These are phyloP conservation scores for Biscogniauxia mediterranea DNA, from an alignment of 2,329 filamentous ascomycete species.

Conservation along the genomic window DNA sequence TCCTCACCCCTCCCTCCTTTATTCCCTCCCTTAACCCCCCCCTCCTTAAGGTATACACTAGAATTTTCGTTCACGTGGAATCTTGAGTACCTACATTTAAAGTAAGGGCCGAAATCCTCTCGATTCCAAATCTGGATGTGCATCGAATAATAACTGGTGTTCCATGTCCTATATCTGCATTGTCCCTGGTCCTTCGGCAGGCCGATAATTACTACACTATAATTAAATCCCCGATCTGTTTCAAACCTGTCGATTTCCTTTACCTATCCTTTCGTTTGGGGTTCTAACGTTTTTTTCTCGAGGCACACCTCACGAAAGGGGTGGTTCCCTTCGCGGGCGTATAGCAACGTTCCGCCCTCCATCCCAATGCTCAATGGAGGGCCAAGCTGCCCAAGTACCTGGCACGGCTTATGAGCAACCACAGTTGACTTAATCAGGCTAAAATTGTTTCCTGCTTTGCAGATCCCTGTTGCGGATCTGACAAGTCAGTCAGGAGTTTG, in stretches of 20 bases:
- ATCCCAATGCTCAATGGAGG: constrained; percentile 1
- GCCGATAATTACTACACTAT: neutral
- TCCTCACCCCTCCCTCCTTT: neutral
- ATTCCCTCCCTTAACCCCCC: neutral
- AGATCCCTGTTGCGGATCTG: constrained; percentile 25
- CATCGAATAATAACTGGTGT: neutral
- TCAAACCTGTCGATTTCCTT: neutral
- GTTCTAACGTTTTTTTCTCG: neutral
- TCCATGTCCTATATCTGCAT: neutral
- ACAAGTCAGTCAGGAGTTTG: constrained; percentile 24
- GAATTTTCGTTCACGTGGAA: neutral
- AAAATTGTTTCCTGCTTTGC: constrained; percentile 20
- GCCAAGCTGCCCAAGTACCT: constrained; percentile 26
- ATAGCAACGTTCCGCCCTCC: neutral
- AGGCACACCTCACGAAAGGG: neutral
- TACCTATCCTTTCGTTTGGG: neutral
- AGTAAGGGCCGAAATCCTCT: neutral
- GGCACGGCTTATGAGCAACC: constrained; percentile 21
- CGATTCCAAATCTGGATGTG: neutral
- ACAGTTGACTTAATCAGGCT: constrained; percentile 26
- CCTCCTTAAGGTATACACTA: neutral
- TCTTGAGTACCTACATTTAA: neutral
- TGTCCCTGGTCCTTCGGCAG: neutral
- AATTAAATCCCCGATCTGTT: neutral
- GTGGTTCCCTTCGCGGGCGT: neutral